phyloP scores from a whole-genome alignment of 1,284 basidiomycete genomes.

The Boletus hoseneyae region DNA sequence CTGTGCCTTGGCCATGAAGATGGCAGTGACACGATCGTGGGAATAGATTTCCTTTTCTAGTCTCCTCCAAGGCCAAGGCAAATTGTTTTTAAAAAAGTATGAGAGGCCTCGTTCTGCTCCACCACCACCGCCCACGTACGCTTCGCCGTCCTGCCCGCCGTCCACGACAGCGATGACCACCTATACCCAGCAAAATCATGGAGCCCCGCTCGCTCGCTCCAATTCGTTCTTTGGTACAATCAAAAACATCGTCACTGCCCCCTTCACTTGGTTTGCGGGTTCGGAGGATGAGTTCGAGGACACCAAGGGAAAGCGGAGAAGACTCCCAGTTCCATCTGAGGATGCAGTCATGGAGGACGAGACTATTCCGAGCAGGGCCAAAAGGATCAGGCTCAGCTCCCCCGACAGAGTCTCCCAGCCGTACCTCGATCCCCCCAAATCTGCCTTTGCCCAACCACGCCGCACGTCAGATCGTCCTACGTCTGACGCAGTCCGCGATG shows the following conservation, averaged over 20 bases:
- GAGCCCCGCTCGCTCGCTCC: conserved; percentile 38
- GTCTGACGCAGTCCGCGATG: conserved; percentile 10
- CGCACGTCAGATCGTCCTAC: conserved; percentile 10
- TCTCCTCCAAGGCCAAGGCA: conserved; percentile 8
- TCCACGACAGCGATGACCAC: conserved; percentile 30
- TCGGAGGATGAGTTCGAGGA: conserved; percentile 46
- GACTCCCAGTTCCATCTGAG: conserved; percentile 34
- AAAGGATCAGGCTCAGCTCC: conserved; percentile 56
- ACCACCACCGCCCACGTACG: conserved; percentile 19
- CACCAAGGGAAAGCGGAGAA: conserved; percentile 49
- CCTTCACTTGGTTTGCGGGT: conserved; percentile 56
- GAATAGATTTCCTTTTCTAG: conserved; percentile 17
- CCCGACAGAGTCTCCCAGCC: conserved; percentile 36
- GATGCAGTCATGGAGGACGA: conserved; percentile 31
- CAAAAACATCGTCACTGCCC: conserved; percentile 62
- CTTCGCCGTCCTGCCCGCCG: conserved; percentile 14
- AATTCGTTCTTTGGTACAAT: conserved; percentile 55
- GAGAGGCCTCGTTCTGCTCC: conserved; percentile 20
- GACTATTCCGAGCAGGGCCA: conserved; percentile 34
- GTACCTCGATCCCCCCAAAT: conserved; percentile 56
- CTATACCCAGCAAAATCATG: conserved; percentile 29
- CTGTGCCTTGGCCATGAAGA: background rate
- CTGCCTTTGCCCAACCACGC: conserved; percentile 39
- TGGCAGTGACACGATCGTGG: conserved; percentile 3
- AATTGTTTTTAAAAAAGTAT: conserved; percentile 22